Base-by-base conservation (phyloP, 495 filamentous ascomycete genomes). In the Hypoxylon subgilvum region DNA sequence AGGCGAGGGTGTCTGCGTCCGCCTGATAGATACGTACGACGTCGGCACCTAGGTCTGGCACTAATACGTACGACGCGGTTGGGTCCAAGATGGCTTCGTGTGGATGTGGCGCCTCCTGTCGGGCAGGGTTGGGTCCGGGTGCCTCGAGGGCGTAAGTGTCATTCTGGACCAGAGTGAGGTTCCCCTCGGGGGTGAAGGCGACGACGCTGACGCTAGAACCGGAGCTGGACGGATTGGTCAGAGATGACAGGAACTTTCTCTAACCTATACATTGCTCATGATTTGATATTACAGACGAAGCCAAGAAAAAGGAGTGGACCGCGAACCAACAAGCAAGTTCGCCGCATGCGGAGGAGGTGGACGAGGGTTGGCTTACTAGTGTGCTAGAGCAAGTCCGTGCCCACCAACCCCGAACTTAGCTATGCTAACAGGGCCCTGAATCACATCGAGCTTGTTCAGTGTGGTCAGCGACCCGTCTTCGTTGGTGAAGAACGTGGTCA, bases 21-120 rank as follows among this genome's bases (percentile, higher is more conserved):
- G 87, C 82, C 21, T 65, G 60, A 70, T 84, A 90, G 32, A 91
- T 71, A 47, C 83, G 85, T 35, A 91, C 55, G n/a, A 86, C 63
- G 63, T 93, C 89, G 13, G 84, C 78, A 41, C 89, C 88, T 4
- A 93, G 75, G 52, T 93, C 89, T 7, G 89, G 87, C 6, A 84
- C 76, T 0, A 91, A 55, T 13, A 89, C 61, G 72, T 83, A 92
- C 17, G 74, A 64, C 0, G 78, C 82, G 0, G 85, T 86, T 12
- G 89, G 89, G 65, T 93, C 89, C 18, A 91, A 67, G 58, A 90
- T 62, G 22, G 80, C 82, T 47, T 88, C 72, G 61, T 93, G 89
- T 7, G 88, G 87, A 64, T 88, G 88, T n/a, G 89, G 76, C 2
- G 75, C 73, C 5, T 85, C 79, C 74, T 91, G 88, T 17, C 84